Conservation (phyloP, 2,329 filamentous ascomycete species). For the Paraconiothyrium brasiliense region DNA sequence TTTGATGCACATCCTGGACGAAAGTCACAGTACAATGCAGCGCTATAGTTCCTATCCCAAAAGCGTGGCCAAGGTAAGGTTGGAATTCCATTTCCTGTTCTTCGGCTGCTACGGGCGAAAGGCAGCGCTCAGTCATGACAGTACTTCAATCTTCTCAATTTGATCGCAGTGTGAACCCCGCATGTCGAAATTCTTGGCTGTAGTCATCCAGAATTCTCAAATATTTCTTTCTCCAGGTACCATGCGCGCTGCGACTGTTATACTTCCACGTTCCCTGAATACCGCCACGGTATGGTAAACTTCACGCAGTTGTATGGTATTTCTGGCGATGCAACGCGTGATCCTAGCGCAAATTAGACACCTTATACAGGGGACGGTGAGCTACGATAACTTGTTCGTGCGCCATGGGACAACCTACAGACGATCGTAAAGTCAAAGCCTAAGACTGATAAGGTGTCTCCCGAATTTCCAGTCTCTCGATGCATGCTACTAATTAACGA, state of each 20-base stretch:
- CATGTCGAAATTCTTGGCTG: background rate
- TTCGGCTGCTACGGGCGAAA: background rate
- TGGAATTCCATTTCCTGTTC: background rate
- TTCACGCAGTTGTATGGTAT: background rate
- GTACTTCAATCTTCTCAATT: background rate
- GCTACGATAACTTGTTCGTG: background rate
- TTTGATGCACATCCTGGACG: background rate
- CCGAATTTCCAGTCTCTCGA: background rate
- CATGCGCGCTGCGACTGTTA: background rate
- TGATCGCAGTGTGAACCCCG: background rate
- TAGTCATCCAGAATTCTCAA: background rate
- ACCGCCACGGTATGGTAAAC: background rate
- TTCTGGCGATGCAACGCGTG: background rate
- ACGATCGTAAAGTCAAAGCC: background rate
- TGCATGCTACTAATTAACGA: background rate
- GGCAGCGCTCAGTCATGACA: background rate
- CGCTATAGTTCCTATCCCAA: background rate
- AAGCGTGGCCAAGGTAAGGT: background rate
- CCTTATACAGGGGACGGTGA: background rate
- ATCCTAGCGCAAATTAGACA: background rate
- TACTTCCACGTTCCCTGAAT: background rate
- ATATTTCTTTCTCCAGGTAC: background rate
- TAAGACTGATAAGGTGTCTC: background rate
- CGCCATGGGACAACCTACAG: background rate
- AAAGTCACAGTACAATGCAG: background rate